Evolutionary conservation across 2,329 filamentous ascomycete genomes (phyloP).

Genomic region (Sarocladiaceae sp.): DNA sequence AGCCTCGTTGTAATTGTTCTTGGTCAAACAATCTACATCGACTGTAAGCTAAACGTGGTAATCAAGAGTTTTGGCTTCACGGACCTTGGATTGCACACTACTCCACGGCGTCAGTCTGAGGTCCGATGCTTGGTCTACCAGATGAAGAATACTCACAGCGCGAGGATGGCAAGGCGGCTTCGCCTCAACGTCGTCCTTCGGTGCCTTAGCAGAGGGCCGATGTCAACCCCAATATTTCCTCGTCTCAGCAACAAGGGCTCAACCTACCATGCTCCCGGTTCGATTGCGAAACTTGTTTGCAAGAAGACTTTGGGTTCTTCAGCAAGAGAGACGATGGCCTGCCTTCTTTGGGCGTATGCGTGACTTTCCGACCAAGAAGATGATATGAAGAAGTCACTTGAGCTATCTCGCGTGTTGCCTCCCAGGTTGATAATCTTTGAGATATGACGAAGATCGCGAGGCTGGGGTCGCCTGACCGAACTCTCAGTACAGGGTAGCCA

Average conservation of each 20-base stretch:
- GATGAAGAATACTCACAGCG: conserved; percentile 10
- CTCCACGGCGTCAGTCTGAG: not conserved
- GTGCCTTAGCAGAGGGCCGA: conserved; percentile 7
- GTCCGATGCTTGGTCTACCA: no score
- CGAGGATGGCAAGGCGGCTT: conserved; percentile 13
- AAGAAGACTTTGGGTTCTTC: no score
- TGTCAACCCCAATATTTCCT: no score
- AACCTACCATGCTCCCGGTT: not conserved
- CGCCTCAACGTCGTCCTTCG: conserved; percentile 11
- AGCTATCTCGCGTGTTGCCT: no score
- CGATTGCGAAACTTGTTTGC: no score
- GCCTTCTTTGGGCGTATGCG: no score
- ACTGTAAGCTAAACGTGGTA: not conserved
- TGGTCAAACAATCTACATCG: conserved; percentile 72
- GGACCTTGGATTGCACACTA: conserved; percentile 15
- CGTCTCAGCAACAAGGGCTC: not conserved
- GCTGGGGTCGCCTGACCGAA: no score
- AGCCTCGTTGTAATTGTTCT: conserved; percentile 77
- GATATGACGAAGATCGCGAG: no score
- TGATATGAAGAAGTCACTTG: no score
- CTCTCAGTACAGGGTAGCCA: not conserved
- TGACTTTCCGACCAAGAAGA: no score
- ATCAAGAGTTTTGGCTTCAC: not conserved
- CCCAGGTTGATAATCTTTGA: no score
- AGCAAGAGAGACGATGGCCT: no score